Base-by-base conservation (phyloP, 1,284 basidiomycete genomes). In the Salmacisia buchloeana region DNA sequence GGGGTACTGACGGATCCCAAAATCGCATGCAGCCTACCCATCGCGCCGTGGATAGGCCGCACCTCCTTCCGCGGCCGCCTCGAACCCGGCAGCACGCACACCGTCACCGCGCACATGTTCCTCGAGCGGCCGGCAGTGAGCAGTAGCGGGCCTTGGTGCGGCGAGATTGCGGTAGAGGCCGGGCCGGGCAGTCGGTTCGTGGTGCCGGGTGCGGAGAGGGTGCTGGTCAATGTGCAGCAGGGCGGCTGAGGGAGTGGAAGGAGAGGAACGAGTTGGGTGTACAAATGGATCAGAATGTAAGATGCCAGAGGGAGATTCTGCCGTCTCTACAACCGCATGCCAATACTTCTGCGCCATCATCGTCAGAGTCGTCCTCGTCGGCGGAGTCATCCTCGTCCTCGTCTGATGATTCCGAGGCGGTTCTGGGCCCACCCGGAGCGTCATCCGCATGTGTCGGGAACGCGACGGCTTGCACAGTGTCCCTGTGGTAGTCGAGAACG, bases 401-500 rank as follows among this genome's bases (percentile, higher is more conserved):
- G 0, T 36, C 27, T 18, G n/a, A n/a, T n/a, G n/a, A n/a, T 38
- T 39, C 9, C 27, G 27, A 18, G 13, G 25, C 4, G 56, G 18
- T 18, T 5, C 6, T 34, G 4, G n/a, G n/a, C n/a, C n/a, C n/a
- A n/a, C n/a, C n/a, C n/a, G n/a, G n/a, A n/a, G n/a, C n/a, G n/a
- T n/a, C n/a, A n/a, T n/a, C n/a, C n/a, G n/a, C n/a, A n/a, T n/a
- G n/a, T n/a, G n/a, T n/a, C 13, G 58, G 62, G 46, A 75, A 73
- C 4, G 67, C 70, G 6, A 74, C 21, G 4, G 73, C 56, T 31
- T 74, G 70, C 1, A 77, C 58, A 9, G 68, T 69, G 9, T 64
- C 52, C 3, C 72, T 66, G 61, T 76, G 74, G 35, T 72, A 71
- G 5, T 52, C 41, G 9, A 77, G 62, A 3, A 70, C 66, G 0